Evolutionary conservation across 1,284 basidiomycete species (phyloP).

Genomic region (Fomitopsis palustris): DNA sequence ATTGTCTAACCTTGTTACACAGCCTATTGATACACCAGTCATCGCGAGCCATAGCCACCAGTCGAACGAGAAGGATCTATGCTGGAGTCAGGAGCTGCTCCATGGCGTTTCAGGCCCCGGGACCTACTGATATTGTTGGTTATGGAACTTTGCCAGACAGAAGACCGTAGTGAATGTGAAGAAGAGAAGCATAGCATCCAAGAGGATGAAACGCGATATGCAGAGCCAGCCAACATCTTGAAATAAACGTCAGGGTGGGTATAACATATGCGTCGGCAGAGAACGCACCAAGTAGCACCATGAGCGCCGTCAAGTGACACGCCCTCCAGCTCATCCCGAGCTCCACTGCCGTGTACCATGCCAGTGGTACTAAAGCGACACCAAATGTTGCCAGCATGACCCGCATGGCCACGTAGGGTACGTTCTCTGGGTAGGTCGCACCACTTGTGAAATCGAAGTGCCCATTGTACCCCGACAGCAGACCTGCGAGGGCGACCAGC

Average conservation of each 20-base stretch:
- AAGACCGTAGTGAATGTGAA: conserved; percentile 98
- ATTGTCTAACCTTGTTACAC: conserved; percentile 75
- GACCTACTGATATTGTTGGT: conserved; percentile 86
- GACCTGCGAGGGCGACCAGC: conserved; percentile 92
- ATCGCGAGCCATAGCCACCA: conserved; percentile 97
- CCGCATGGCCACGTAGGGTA: conserved; percentile 94
- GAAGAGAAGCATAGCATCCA: conserved; percentile 97
- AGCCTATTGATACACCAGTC: conserved; percentile 92
- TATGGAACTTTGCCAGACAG: conserved; percentile 94
- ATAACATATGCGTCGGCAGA: neutral
- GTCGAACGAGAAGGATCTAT: conserved; percentile 84
- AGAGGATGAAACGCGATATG: conserved; percentile 95
- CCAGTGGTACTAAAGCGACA: conserved; percentile 92
- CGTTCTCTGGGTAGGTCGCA: conserved; percentile 75
- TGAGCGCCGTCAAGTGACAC: conserved; percentile 89
- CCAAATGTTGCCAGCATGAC: conserved; percentile 94
- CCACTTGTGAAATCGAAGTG: conserved; percentile 95
- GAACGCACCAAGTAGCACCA: conserved; percentile 66
- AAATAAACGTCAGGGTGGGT: neutral
- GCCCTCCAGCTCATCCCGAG: conserved; percentile 89
- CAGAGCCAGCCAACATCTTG: conserved; percentile 93
- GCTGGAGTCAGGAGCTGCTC: conserved; percentile 1
- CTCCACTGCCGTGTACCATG: conserved; percentile 96
- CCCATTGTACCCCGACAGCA: conserved; percentile 90
- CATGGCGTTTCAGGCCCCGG: neutral